A percentile compares a stretch with the other conserved stretches of the same genome.
Evolutionary conservation across 306 rosid genomes (phyloP).

Genomic region (Spatholobus suberectus): DNA sequence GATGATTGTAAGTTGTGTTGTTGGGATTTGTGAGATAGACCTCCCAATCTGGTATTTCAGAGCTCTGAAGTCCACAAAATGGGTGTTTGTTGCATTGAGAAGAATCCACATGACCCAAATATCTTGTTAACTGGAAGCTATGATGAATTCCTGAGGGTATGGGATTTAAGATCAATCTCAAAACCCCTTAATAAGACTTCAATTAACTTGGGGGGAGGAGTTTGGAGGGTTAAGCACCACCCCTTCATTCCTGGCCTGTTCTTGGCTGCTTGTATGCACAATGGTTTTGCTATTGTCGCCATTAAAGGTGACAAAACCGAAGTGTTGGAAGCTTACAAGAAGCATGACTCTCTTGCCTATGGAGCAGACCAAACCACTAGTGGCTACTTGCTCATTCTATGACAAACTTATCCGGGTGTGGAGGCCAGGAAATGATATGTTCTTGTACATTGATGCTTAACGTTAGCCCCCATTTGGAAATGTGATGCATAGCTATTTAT

Average conservation of each 20-base stretch:
- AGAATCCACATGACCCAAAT: constrained; percentile 67
- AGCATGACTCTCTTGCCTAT: constrained; percentile 86
- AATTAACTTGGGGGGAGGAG: constrained; percentile 85
- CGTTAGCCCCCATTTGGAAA: neutral
- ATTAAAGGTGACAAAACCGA: constrained; percentile 51
- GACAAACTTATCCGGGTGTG: constrained; percentile 77
- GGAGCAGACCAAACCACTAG: constrained; percentile 76
- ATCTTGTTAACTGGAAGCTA: constrained; percentile 77
- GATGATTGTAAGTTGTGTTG: constrained; percentile 87
- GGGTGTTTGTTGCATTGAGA: constrained; percentile 87
- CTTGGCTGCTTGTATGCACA: constrained; percentile 97
- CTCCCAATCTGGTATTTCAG: constrained; percentile 72
- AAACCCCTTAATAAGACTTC: constrained; percentile 73
- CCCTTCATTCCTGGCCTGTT: constrained; percentile 65
- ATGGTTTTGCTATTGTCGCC: constrained; percentile 78
- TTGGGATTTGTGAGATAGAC: constrained; percentile 82
- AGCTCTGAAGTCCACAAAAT: constrained; percentile 76
- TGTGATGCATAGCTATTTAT: neutral
- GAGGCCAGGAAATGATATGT: constrained; percentile 61
- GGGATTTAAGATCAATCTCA: constrained; percentile 86
- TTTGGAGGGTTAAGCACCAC: constrained; percentile 90
- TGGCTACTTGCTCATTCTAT: constrained; percentile 93
- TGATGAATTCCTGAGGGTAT: constrained; percentile 76
- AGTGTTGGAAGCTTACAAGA: constrained; percentile 74
- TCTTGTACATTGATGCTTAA: constrained; percentile 9